Base-by-base conservation (phyloP, 306 rosid genomes). In the Quercus engelmannii region DNA sequence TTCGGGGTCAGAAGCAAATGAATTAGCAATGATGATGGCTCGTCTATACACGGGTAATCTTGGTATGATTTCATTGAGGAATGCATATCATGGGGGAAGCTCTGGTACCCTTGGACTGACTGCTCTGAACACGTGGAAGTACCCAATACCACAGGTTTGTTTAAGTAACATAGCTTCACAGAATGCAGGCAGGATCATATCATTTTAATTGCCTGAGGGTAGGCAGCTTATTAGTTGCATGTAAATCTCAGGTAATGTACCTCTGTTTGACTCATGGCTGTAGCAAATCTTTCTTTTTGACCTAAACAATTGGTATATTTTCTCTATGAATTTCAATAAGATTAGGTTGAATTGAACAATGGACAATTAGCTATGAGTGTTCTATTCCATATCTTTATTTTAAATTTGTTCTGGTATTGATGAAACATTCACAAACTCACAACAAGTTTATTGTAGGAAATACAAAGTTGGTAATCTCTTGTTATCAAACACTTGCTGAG, bases 51-150 rank as follows among this genome's bases (percentile, higher is more conserved):
- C 90, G 18, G 94, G 97, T 61, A 91, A 80, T 85, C 91, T 92
- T 31, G 97, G 90, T 62, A 92, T 94, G 97, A 87, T 94, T 84
- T 89, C 97, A 11, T 55, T 94, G 84, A 89, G 98, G 83, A 94
- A 94, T 85, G 97, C 91, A 30, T 92, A 94, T 86, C 98, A 92
- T 85, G 98, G 97, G 14, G 98, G 98, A 41, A 94, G 97, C 81
- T 85, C 97, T 54, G 67, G 76, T 75, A 94, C 98, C 15, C 75
- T 92, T 74, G 97, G 92, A 67, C 79, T 92, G 67, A 94, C 97
- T 3, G 97, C 97, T 56, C 79, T 94, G 74, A 92, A 85, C 86
- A 87, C 97, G 0, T 92, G 97, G 98, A 94, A 94, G 82, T 92
- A 94, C 83, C 90, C 97, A 62, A 87, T 92, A 72, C 97, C 97